Base-by-base conservation (phyloP, 176 grass and related monocot genomes). In the Juncus effusus region DNA sequence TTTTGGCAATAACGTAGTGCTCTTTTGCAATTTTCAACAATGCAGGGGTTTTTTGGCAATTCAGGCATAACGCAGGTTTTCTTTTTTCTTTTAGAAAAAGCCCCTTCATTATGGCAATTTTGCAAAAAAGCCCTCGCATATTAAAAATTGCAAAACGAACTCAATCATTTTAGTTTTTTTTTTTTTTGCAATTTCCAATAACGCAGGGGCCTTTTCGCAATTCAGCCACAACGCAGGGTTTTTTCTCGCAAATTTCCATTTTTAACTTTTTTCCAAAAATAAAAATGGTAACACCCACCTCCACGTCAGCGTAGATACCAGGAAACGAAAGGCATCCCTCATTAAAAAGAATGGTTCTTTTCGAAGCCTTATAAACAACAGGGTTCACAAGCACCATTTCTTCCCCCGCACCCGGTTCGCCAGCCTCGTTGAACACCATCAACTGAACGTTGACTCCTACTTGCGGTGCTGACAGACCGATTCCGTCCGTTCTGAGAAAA, bases 271-370 rank as follows among this genome's bases (percentile, higher is more conserved):
- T 28, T 28, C 19, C 1, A 28, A 28, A 28, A 28, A 28, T 28
- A 28, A 73, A n/a, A 36, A 37, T 56, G 61, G 73, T 47, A 68
- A 65, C 64, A 74, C 77, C 86, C 72, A 97, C 93, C 93, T 86
- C 14, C 64, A 97, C 85, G 69, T 97, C 83, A 42, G 80, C 93
- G 80, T 89, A 97, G 72, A 93, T 99, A 68, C 85, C 69, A 41
- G 94, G 94, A 83, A 99, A 99, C 6, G 94, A 99, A 68, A 99
- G 88, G 73, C 88, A 99, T 2, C 94, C 94, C 78, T 99, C 94
- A 68, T 99, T 82, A 38, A 77, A 89, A 50, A 84, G 60, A 13
- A 79, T 37, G 51, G 75, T 80, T 53, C 80, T 71, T 56, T 79
- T 86, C 2, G 88, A 84, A 56, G 81, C 66, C 77, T 99, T 99